Evolutionary conservation across 106 monocot genomes (phyloP), one percentile per base, ranked within the genome.

Genomic region (Hemerocallis citrina): DNA sequence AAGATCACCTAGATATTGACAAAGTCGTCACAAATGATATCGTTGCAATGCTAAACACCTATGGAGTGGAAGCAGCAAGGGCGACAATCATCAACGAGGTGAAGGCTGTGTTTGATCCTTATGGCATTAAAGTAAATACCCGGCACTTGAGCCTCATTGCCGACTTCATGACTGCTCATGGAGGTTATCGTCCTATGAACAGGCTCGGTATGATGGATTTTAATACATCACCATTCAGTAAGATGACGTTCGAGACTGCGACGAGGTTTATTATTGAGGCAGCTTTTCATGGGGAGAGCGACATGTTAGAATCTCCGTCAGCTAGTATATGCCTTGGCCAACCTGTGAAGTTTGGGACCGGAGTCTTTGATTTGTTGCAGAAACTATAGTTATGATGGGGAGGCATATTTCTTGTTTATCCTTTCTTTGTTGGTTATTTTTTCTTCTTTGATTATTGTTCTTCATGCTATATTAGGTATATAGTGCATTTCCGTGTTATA

Each of bases 161-260:
- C 3, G 92, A 98, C 71, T 85, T 82, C 68, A 98, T 98, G 98
- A 85, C 85, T 4, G 68, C 54, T 34, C 52, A 85, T 32, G 98
- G 98, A 22, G 82, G 79, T 0, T 92, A 85, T 62, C 70, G 98
- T 17, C 70, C 98, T 0, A 71, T 98, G 88, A 92, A 80, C 45
- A 65, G 98, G 49, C 29, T 75, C 4, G 98, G 81, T 6, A 85
- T 88, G 70, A 66, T 68, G 0, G 36, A 46, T 32, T 77, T 34
- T 29, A 64, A 55, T 45, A 92, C 92, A 2, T 92, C 92, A 3
- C 92, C 98, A 34, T 98, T 98, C 49, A 50, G 77, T 39, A 92
- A 82, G 65, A 91, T 98, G 74, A 88, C 98, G 0, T 98, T 88
- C 42, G 98, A 98, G 72, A 92, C 82, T 0, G 98, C 98, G 6